Evolutionary conservation across 768 basidiomycete genomes (phyloP).

Genomic region (Boletales sp.): DNA sequence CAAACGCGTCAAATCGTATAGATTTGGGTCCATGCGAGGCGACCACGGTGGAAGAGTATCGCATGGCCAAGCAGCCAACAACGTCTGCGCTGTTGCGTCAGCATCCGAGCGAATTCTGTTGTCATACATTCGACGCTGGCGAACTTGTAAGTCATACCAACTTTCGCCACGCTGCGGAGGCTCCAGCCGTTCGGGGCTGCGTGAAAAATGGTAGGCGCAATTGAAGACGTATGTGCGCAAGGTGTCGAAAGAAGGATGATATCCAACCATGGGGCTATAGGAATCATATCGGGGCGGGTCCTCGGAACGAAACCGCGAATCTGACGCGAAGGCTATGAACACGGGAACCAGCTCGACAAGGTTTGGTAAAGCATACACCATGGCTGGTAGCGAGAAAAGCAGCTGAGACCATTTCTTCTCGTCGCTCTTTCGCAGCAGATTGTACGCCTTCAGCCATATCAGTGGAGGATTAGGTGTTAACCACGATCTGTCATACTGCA

Average conservation of each 20-base stretch:
- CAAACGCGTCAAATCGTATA: not conserved
- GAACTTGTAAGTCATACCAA: not conserved
- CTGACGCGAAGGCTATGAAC: conserved; percentile 28
- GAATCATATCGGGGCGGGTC: conserved; percentile 4
- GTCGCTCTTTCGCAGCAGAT: conserved; percentile 14
- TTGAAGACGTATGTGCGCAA: not conserved
- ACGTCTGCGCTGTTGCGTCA: not conserved
- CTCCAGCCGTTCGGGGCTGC: no score
- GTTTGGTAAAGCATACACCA: conserved; percentile 19
- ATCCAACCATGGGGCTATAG: not conserved
- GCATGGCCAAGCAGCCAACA: not conserved
- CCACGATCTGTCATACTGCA: conserved; percentile 24
- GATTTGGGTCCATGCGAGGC: not conserved
- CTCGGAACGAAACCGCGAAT: conserved; percentile 1
- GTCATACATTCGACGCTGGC: not conserved
- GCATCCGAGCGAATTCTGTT: not conserved
- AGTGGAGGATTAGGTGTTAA: conserved; percentile 15
- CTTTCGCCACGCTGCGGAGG: no score
- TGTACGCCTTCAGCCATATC: conserved; percentile 27
- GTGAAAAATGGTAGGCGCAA: not conserved
- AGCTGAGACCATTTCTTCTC: conserved; percentile 12
- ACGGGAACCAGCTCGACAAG: conserved; percentile 14
- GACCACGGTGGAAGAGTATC: not conserved
- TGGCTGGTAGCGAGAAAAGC: conserved; percentile 27
- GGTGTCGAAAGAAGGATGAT: not conserved